Percentiles rank a stretch among this genome's conserved stretches.
phyloP scores from a whole-genome alignment of 768 basidiomycete species.

The Phallus indusiatus region DNA sequence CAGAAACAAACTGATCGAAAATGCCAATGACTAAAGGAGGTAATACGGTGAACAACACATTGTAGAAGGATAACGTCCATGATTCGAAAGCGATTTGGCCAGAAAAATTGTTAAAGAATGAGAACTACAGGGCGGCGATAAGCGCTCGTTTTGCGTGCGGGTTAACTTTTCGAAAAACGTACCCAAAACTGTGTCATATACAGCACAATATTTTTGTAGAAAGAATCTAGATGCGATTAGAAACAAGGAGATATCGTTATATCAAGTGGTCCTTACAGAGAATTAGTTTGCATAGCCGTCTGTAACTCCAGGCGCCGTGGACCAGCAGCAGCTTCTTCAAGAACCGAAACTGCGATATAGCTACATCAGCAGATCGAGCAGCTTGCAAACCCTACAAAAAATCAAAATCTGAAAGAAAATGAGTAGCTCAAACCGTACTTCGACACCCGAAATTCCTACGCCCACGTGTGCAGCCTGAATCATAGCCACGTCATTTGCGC shows the following conservation, averaged over 20 bases:
- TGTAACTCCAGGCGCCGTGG: constrained; percentile 98
- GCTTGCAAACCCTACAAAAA: constrained; percentile 81
- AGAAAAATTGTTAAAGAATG: constrained; percentile 99
- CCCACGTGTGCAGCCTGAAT: constrained; percentile 98
- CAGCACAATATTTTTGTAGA: constrained; percentile 97
- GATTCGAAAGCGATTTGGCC: constrained; percentile 98
- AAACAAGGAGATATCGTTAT: neutral
- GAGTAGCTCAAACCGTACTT: constrained; percentile 39
- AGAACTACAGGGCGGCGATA: constrained; percentile 52
- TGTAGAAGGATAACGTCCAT: constrained; percentile 96
- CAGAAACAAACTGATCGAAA: constrained; percentile 98
- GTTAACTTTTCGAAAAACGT: constrained; percentile 17
- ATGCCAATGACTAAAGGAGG: constrained; percentile 96
- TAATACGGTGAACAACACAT: constrained; percentile 90
- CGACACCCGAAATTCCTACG: constrained; percentile 94
- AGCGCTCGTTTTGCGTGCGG: constrained; percentile 10
- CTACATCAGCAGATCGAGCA: constrained; percentile 92
- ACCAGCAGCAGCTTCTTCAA: constrained; percentile 92
- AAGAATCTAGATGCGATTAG: constrained; percentile 55
- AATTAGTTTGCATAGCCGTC: constrained; percentile 88
- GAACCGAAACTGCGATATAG: constrained; percentile 95
- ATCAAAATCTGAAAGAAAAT: neutral
- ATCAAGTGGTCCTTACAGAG: constrained; percentile 56
- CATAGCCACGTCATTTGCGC: constrained; percentile 98
- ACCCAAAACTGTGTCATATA: constrained; percentile 99